These are phyloP conservation scores for Aristolochia fimbriata DNA, from an alignment of 164 flowering plant species.

Conservation along the genomic window DNA sequence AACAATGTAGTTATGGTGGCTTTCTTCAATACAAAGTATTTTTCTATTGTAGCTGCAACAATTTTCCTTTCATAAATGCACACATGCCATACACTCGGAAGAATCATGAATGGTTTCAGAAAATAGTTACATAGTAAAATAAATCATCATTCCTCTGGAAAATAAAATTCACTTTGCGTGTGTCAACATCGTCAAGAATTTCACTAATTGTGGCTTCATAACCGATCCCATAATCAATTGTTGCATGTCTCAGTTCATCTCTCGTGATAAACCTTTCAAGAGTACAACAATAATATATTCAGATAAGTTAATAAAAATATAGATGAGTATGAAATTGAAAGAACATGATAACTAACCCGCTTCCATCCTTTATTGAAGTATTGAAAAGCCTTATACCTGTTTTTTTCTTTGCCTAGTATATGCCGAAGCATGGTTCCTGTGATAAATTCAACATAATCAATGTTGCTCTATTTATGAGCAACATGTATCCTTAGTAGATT, in stretches of 20 bases:
- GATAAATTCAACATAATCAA: constrained; percentile 79
- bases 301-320: background rate
- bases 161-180: constrained; percentile 39
- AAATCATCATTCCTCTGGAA: background rate
- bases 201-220: constrained; percentile 83
- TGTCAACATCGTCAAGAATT: constrained; percentile 72
- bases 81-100: background rate
- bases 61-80: constrained; percentile 9
- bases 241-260: constrained; percentile 76
- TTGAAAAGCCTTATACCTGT: constrained; percentile 59
- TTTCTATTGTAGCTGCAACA: constrained; percentile 61
- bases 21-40: constrained; percentile 59
- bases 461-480: background rate
- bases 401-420: constrained; percentile 68
- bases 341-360: constrained; percentile 48
- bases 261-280: constrained; percentile 66
- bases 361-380: constrained; percentile 69
- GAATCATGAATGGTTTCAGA: background rate
- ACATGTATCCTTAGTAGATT: too few relatives aligned
- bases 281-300: background rate
- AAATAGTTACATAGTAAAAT: background rate
- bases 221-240: constrained; percentile 70
- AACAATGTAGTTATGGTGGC: constrained; percentile 56
- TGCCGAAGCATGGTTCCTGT: constrained; percentile 93
- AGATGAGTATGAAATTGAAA: too few relatives aligned